These are phyloP conservation scores for Xylaria grammica DNA, from an alignment of 495 filamentous ascomycete species.

Conservation along the genomic window DNA sequence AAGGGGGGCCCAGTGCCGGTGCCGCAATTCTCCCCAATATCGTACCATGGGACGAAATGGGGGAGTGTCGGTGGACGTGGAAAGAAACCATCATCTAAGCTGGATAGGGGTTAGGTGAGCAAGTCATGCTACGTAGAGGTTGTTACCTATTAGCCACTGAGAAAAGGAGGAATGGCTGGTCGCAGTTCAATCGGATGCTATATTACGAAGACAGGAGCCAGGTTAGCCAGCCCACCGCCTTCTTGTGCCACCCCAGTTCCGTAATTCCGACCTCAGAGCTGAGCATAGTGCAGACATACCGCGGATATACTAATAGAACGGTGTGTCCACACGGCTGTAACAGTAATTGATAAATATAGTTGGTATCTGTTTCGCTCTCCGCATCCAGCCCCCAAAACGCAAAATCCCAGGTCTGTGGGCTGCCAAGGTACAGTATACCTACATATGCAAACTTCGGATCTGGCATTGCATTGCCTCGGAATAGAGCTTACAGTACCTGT, in stretches of 20 bases:
- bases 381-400: slow-evolving; percentile 10
- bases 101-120: background rate
- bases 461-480: slow-evolving; percentile 17
- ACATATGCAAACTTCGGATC: slow-evolving; percentile 22
- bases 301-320: too few species aligned
- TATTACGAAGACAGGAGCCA: background rate
- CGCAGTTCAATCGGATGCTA: background rate
- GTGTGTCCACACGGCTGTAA: slow-evolving; percentile 9
- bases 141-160: too few species aligned
- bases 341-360: slow-evolving; percentile 12
- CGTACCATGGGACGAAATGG: slow-evolving; percentile 2
- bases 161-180: too few species aligned
- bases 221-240: background rate
- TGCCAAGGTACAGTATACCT: slow-evolving; percentile 13
- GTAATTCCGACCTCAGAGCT: background rate
- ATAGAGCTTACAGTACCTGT: background rate
- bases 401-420: slow-evolving; percentile 16
- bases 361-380: slow-evolving; percentile 12
- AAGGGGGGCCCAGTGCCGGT: too few species aligned
- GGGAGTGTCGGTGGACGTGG: background rate
- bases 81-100: slow-evolving; percentile 1
- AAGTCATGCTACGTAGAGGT: slow-evolving; percentile 4
- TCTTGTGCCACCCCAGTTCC: background rate
- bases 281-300: background rate
- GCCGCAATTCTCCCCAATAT: slow-evolving; percentile 7